phyloP scores from a whole-genome alignment of 1,139 yeast species.

The Yamadazyma taylorii region DNA sequence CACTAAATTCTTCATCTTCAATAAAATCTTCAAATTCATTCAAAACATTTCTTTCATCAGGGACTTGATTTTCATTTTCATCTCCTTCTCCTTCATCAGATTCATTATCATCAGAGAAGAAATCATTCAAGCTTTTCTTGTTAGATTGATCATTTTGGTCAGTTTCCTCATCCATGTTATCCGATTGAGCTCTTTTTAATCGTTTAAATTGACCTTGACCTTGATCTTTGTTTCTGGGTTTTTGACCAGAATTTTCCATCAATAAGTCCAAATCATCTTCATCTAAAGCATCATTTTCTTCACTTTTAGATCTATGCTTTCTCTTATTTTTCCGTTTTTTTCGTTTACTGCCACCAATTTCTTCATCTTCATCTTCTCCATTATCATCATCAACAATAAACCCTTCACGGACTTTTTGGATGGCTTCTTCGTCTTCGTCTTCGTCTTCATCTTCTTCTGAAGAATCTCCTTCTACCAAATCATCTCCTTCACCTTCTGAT shows the following conservation, averaged over 20 bases:
- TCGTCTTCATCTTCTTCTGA: slow-evolving; percentile 77
- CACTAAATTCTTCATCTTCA: slow-evolving; percentile 95
- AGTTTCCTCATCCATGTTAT: slow-evolving; percentile 26
- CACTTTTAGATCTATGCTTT: slow-evolving; percentile 47
- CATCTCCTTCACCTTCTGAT: slow-evolving; percentile 42
- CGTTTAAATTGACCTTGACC: slow-evolving; percentile 68
- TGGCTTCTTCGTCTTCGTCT: slow-evolving; percentile 76
- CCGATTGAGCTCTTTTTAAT: slow-evolving; percentile 66
- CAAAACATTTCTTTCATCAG: slow-evolving; percentile 43
- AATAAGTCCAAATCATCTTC: slow-evolving; percentile 93
- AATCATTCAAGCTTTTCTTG: slow-evolving; percentile 54
- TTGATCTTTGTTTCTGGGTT: slow-evolving; percentile 30
- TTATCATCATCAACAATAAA: slow-evolving; percentile 93
- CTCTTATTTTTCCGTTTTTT: slow-evolving; percentile 37
- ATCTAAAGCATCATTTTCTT: slow-evolving; percentile 73
- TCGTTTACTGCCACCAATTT: slow-evolving; percentile 28
- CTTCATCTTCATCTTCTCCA: slow-evolving; percentile 58
- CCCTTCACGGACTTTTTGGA: slow-evolving; percentile 78
- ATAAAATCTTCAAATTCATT: slow-evolving; percentile 96
- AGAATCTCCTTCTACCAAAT: slow-evolving; percentile 59
- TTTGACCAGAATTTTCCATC: slow-evolving; percentile 85
- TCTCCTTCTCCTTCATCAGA: slow-evolving; percentile 53
- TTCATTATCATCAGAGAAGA: slow-evolving; percentile 78
- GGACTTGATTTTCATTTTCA: slow-evolving; percentile 51
- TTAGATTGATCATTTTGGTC: background rate